Conservation (phyloP, 495 filamentous ascomycete genomes). For the Podospora pseudocomata region DNA sequence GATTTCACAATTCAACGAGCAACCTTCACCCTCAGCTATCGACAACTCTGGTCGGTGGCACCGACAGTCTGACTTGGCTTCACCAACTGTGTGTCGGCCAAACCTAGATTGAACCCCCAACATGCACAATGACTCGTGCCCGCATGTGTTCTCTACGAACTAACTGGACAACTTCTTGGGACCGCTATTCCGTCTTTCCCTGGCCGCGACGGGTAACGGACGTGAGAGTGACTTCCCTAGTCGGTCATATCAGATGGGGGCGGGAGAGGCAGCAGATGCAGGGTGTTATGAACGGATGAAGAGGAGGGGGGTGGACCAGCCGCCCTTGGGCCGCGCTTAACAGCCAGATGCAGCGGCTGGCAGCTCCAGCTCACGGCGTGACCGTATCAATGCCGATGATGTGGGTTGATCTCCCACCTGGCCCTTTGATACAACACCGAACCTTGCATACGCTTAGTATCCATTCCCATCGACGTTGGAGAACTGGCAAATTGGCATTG, state of each 20-base stretch:
- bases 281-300: slow-evolving; percentile 4
- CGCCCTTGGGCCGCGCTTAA: not conserved
- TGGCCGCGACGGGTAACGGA: not conserved
- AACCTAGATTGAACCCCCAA: not conserved
- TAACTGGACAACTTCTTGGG: not conserved
- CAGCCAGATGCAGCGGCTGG: not conserved
- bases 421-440: slow-evolving; percentile 34
- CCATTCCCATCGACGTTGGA: slow-evolving; percentile 11
- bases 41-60: not conserved
- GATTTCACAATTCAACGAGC: not conserved
- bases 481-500: not conserved
- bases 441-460: slow-evolving; percentile 35
- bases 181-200: not conserved
- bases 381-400: slow-evolving; percentile 31
- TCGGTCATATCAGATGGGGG: slow-evolving; percentile 1
- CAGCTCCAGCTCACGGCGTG: slow-evolving; percentile 18
- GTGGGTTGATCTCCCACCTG: slow-evolving; percentile 31
- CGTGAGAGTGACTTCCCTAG: not conserved
- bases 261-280: not conserved
- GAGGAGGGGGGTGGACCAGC: not conserved
- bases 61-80: slow-evolving; percentile 2
- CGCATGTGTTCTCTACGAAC: not conserved
- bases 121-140: slow-evolving; percentile 1
- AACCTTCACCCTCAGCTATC: not conserved
- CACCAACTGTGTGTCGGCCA: not conserved